phyloP scores from a whole-genome alignment of 2,329 filamentous ascomycete species.

The Alternaria solani region DNA sequence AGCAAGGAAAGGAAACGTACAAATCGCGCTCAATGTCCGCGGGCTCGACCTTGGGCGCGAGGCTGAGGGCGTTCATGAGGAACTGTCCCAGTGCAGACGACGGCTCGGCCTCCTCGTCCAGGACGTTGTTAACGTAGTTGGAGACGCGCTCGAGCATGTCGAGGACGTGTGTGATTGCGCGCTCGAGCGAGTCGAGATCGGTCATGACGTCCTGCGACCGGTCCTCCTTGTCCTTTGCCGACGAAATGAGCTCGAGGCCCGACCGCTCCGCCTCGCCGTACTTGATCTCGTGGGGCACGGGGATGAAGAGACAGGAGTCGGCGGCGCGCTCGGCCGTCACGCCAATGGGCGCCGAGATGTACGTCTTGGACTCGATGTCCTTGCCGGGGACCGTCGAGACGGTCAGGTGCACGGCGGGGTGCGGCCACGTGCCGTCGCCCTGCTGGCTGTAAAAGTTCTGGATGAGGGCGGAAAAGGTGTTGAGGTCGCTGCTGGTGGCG shows the following conservation, averaged over 20 bases:
- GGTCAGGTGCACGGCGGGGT: constrained; percentile 97
- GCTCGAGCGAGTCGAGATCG: constrained; percentile 89
- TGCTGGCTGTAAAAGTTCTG: constrained; percentile 99
- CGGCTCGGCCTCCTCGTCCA: constrained; percentile 91
- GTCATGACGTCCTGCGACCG: constrained; percentile 77
- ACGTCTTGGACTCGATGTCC: constrained; percentile 88
- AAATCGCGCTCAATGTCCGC: constrained; percentile 95
- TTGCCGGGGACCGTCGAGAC: constrained; percentile 88
- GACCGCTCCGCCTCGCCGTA: constrained; percentile 82
- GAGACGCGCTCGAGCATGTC: constrained; percentile 89
- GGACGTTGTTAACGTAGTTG: constrained; percentile 89
- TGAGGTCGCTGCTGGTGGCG: constrained; percentile 94
- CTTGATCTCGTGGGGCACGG: constrained; percentile 92
- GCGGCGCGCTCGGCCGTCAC: constrained; percentile 93
- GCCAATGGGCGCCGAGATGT: constrained; percentile 94
- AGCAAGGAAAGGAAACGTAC: constrained; percentile 54
- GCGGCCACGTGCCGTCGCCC: constrained; percentile 95
- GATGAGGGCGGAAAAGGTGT: constrained; percentile 97
- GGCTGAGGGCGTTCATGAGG: constrained; percentile 88
- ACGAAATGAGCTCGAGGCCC: constrained; percentile 82
- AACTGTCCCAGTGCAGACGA: constrained; percentile 94
- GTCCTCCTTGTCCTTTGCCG: constrained; percentile 80
- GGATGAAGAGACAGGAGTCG: constrained; percentile 96
- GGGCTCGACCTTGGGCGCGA: constrained; percentile 93
- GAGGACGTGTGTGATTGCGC: constrained; percentile 85